phyloP scores from a whole-genome alignment of 352 stramenopile species.

The Phytophthora melonis region DNA sequence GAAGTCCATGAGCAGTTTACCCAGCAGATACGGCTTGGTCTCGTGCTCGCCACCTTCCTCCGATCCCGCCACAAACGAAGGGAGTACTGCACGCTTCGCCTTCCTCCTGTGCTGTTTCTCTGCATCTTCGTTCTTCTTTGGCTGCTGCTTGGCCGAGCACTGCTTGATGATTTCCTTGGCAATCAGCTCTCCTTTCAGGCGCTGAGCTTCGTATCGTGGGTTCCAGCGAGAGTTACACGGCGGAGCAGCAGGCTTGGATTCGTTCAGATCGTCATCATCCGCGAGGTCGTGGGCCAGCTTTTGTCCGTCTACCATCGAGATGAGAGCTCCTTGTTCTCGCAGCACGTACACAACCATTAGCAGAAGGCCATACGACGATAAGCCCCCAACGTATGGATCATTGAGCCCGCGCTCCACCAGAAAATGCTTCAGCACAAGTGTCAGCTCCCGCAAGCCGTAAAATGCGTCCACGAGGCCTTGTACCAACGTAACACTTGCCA shows the following conservation, averaged over 20 bases:
- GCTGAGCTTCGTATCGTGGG: constrained; percentile 56
- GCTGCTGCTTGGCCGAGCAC: constrained; percentile 48
- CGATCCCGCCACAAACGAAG: constrained; percentile 46
- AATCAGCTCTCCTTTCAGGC: constrained; percentile 55
- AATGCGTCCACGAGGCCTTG: constrained; percentile 71
- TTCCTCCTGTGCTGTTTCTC: constrained; percentile 31
- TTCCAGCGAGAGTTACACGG: constrained; percentile 21
- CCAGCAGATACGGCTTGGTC: constrained; percentile 62
- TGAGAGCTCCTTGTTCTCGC: constrained; percentile 65
- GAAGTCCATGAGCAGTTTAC: constrained; percentile 87
- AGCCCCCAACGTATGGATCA: constrained; percentile 90
- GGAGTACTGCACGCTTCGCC: constrained; percentile 44
- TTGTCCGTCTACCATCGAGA: constrained; percentile 32
- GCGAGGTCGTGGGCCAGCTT: constrained; percentile 11
- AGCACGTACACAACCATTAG: constrained; percentile 82
- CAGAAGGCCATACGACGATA: constrained; percentile 90
- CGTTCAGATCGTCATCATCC: constrained; percentile 35
- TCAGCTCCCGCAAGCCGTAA: constrained; percentile 83
- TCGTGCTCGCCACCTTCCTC: constrained; percentile 43
- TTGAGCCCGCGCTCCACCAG: constrained; percentile 88
- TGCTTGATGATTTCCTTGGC: constrained; percentile 66
- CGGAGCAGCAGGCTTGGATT: constrained; percentile 25
- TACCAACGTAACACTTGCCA: constrained; percentile 81
- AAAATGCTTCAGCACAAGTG: constrained; percentile 92
- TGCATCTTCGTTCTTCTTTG: constrained; percentile 30